Evolutionary conservation across 805 yeast genomes (phyloP).

Genomic region (Starmera caribaea): DNA sequence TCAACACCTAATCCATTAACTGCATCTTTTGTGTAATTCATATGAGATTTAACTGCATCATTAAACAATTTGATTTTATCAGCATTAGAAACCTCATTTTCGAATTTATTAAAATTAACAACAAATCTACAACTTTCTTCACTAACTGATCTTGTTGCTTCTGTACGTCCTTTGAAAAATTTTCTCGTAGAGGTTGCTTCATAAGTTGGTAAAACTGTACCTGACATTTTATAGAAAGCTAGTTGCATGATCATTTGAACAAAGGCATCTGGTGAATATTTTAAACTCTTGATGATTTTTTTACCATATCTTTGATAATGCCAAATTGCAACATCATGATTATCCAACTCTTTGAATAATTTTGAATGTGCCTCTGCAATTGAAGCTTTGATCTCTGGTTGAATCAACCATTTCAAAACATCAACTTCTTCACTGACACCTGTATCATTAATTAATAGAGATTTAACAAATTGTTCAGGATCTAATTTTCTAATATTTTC

Average conservation of each 20-base stretch:
- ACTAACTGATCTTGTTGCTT: conserved; percentile 82
- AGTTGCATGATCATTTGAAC: conserved; percentile 87
- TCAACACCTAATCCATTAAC: conserved; percentile 85
- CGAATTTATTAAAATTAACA: conserved; percentile 56
- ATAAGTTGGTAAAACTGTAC: conserved; percentile 80
- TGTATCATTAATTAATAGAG: background rate
- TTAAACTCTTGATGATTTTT: conserved; percentile 71
- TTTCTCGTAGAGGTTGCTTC: conserved; percentile 94
- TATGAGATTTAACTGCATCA: conserved; percentile 66
- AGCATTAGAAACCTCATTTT: conserved; percentile 22
- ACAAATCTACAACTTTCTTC: conserved; percentile 62
- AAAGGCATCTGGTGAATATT: conserved; percentile 87
- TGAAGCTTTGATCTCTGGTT: conserved; percentile 37
- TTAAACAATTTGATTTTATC: conserved; percentile 62
- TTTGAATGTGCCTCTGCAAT: conserved; percentile 47
- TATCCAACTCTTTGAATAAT: conserved; percentile 41
- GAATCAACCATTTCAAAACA: conserved; percentile 47
- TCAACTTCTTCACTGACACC: conserved; percentile 1
- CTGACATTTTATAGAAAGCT: conserved; percentile 78
- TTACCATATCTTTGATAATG: conserved; percentile 83
- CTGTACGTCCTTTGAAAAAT: conserved; percentile 86
- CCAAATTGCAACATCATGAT: conserved; percentile 72
- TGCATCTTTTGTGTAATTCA: conserved; percentile 64
- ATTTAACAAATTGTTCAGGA: conserved; percentile 16
- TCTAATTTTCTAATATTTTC: conserved; percentile 42